Evolutionary conservation across 805 yeast species (phyloP).

Genomic region (Danielia reshetovae): DNA sequence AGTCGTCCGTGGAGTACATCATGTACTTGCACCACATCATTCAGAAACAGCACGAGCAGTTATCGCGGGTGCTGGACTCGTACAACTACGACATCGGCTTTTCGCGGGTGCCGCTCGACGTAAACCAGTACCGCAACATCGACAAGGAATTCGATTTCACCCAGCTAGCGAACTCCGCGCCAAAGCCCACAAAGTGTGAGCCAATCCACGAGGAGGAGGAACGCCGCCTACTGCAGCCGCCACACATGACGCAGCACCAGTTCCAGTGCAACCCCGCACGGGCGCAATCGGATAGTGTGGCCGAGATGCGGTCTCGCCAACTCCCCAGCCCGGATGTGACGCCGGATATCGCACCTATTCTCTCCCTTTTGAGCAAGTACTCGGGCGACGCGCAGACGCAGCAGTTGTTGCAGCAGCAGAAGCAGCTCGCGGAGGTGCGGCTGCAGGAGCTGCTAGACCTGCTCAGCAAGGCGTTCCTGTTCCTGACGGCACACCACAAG

Average conservation of each 20-base stretch:
- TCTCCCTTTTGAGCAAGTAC: conserved; percentile 26
- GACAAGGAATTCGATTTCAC: conserved; percentile 54
- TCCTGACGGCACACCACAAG: conserved; percentile 6
- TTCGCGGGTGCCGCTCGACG: conserved; percentile 52
- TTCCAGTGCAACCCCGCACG: neutral
- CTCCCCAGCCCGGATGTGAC: conserved; percentile 35
- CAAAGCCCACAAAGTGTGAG: neutral
- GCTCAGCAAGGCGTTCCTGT: conserved; percentile 5
- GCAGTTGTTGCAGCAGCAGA: neutral
- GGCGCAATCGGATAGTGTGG: conserved; percentile 1
- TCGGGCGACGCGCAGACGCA: conserved; percentile 2
- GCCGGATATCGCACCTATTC: conserved; percentile 34
- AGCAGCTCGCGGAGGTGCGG: neutral
- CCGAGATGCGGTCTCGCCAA: conserved; percentile 7
- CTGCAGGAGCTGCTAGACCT: conserved; percentile 1
- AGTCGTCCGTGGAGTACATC: conserved; percentile 80
- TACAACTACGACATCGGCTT: conserved; percentile 45
- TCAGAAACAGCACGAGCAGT: conserved; percentile 45
- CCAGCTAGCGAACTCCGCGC: conserved; percentile 13
- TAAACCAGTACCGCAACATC: conserved; percentile 56
- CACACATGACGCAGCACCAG: neutral
- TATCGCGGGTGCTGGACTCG: conserved; percentile 20
- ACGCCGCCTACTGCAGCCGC: neutral
- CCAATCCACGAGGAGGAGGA: neutral
- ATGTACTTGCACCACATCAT: conserved; percentile 62